Evolutionary conservation across 2,329 filamentous ascomycete genomes (phyloP), one percentile per base, ranked within the genome.

Genomic region (Diplodia intermedia): DNA sequence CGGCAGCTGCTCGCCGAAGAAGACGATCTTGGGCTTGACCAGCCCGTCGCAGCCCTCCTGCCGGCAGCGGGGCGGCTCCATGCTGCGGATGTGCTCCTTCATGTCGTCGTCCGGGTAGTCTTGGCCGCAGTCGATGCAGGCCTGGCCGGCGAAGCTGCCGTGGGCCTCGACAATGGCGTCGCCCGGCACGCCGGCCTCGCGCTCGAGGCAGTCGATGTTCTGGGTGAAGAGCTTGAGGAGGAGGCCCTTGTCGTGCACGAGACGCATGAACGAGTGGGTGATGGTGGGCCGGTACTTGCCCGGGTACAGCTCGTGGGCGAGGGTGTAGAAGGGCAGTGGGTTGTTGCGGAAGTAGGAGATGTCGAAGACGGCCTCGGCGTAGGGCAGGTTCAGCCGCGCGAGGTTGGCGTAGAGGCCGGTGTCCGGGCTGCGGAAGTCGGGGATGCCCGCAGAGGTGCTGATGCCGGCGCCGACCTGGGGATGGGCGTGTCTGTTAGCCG

Each of bases 121-220:
- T 0, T 80, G 82, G 75, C 89, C 89, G 83, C 95, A 99, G 29
- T 97, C 93, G 73, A 98, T 94, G 78, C 95, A 99, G 71, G 90
- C 87, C 80, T 98, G 94, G 73, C 70, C 72, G 26, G 94, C 94
- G 77, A 98, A 99, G 77, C 93, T 97, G 55, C 95, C 95, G 78
- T 99, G 95, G 0, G 95, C 95, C 80, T 98, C 94, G 38, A 99
- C 85, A 61, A 99, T 94, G 78, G 87, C 89, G 2, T 94, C 89
- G 0, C 83, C 85, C 0, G 93, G 91, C 0, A 99, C 89, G 31
- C 95, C 95, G 14, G 94, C 95, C 72, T 88, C 86, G 26, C 94
- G 88, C 80, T 99, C 95, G 14, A 99, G 85, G 74, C 93, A 97
- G 81, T 99, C 95, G 72, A 99, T 98, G 76, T 99, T 99, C 77